Evolutionary conservation across 768 basidiomycete species (phyloP), one percentile per base, ranked within the genome.

Genomic region (Porphyrellus cyaneotinctus): DNA sequence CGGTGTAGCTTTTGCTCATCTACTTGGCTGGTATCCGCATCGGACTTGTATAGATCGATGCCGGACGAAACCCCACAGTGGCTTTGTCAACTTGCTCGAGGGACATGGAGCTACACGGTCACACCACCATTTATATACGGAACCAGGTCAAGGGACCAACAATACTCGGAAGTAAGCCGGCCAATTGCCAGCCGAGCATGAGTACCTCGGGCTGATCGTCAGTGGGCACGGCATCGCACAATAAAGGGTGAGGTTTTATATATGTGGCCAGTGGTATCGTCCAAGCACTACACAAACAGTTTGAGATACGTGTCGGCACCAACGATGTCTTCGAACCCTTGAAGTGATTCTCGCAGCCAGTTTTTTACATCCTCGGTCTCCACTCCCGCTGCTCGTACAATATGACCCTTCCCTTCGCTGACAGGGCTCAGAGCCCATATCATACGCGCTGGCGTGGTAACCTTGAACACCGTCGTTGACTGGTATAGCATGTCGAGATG

Each of bases 351-450:
- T 52, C 75, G 76, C 20, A 97, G 67, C 88, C 89, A 95, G 15
- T 63, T 58, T 66, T 79, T 83, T 17, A 91, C 88, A 35, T 73
- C 72, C 70, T 95, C 91, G 33, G 88, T 84, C 62, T 90, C 88
- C 60, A 72, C 75, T 17, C 83, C 93, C 10, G 89, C 91, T 12
- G 84, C 78, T 58, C 92, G 79, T 49, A 95, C 68, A 28, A 97
- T 71, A 10, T 80, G 76, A 23, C 81, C 79, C 53, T 64, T 65
- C 31, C 73, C 73, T 26, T 69, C 65, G 20, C 72, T 66, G 3
- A 91, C 69, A 13, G 74, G 65, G 62, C 88, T 93, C 59, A 89
- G 72, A 18, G 87, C 90, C 95, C 95, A 97, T 28, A 95, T 66
- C 57, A 94, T 70, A 18, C 76, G 75, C n/a, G 76, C 74, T 1